Conservation (phyloP, 768 basidiomycete species). For the Pulveroboletus sp. region DNA sequence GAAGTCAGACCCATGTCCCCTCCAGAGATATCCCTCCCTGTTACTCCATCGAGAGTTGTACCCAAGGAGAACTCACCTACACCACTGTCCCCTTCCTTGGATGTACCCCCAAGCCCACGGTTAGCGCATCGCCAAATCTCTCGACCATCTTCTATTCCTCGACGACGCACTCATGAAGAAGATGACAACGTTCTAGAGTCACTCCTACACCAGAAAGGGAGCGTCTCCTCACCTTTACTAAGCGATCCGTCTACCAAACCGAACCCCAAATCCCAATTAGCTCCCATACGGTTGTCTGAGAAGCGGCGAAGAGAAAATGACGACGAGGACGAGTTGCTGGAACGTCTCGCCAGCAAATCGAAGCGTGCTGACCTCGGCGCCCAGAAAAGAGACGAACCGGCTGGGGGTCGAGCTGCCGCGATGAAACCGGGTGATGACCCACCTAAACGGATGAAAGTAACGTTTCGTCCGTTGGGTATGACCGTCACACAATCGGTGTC, state of each 20-base stretch:
- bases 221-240: slow-evolving; percentile 36
- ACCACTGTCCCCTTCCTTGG: slow-evolving; percentile 32
- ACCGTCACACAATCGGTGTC: slow-evolving; percentile 32
- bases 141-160: slow-evolving; percentile 41
- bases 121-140: slow-evolving; percentile 35
- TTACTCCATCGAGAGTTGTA: slow-evolving; percentile 9
- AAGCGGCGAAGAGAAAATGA: slow-evolving; percentile 71
- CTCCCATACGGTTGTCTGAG: slow-evolving; percentile 52
- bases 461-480: slow-evolving; percentile 42
- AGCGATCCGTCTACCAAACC: slow-evolving; percentile 25
- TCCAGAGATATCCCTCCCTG: slow-evolving; percentile 10
- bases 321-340: slow-evolving; percentile 63
- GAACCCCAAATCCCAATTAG: slow-evolving; percentile 32
- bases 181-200: slow-evolving; percentile 55
- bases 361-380: slow-evolving; percentile 50
- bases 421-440: slow-evolving; percentile 38
- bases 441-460: slow-evolving; percentile 72
- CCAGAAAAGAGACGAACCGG: slow-evolving; percentile 37
- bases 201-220: slow-evolving; percentile 37
- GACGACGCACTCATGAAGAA: slow-evolving; percentile 42
- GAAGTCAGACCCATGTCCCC: slow-evolving; percentile 22
- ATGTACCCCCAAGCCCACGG: slow-evolving; percentile 36
- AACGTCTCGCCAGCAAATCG: slow-evolving; percentile 52
- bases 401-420: slow-evolving; percentile 16
- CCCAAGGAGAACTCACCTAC: slow-evolving; percentile 17